Base-by-base conservation (phyloP, 352 stramenopile species). In the Globisporangium viniferum region DNA sequence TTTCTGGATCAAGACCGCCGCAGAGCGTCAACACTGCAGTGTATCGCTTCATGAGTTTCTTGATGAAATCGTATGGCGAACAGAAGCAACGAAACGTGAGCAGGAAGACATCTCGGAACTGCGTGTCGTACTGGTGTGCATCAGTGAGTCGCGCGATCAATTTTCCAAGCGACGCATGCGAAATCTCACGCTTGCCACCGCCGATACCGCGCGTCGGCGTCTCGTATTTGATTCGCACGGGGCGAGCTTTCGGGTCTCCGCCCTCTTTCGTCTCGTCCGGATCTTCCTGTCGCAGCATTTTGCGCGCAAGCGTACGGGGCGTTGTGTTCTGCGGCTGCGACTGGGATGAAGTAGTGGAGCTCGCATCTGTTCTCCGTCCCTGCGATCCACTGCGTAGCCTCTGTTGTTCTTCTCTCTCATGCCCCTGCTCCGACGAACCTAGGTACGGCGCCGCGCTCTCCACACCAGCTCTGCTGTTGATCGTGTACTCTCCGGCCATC, bases 1-100 rank as follows among this genome's bases (percentile, higher is more conserved):
- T 81, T 35, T 86, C 75, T 0, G 74, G 71, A 61, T 90, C 80
- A 7, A 91, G 46, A 0, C 73, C 76, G 0, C 71, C 73, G 39
- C 82, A 90, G 3, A 94, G 59, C 8, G 78, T 87, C 7, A 91
- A 64, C 51, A 94, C 86, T 0, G 86, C 88, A 3, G 74, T 90
- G 70, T 96, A 96, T 9, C 88, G 79, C 69, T 96, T 96, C 72
- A 91, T 77, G 18, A 96, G 76, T 66, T 96, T 96, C 73, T 94
- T 94, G 60, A 96, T 81, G 46, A 96, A 93, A 54, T 96, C 88
- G 58, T 94, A 94, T 2, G 87, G 79, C 10, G 86, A 87, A 49
- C 86, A 94, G 69, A 94, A 94, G 35, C 83, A 89, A 6, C 82
- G 79, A 71, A 83, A 96, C 58, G 86, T 96, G 22, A 96, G 73